A percentile compares a stretch with the other conserved stretches of the same genome.
phyloP scores from a whole-genome alignment of 768 basidiomycete genomes.

The Suillus spraguei region DNA sequence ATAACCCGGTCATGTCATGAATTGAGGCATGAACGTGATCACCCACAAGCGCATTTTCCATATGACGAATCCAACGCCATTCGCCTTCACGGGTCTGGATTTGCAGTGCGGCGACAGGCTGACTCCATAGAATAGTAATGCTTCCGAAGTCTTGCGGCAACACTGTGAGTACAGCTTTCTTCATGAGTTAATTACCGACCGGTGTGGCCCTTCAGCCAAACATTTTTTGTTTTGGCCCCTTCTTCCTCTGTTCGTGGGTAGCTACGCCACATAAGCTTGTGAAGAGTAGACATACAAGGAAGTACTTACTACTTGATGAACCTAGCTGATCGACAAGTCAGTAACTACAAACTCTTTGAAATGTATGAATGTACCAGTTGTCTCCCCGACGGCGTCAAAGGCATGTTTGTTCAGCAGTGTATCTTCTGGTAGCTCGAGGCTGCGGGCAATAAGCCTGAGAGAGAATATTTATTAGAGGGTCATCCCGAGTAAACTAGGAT shows the following conservation, averaged over 20 bases:
- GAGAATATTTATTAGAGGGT: background rate
- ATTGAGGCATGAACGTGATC: background rate
- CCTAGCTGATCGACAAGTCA: slow-evolving; percentile 41
- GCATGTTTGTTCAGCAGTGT: slow-evolving; percentile 49
- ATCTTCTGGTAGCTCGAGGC: slow-evolving; percentile 57
- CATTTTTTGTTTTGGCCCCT: slow-evolving; percentile 50
- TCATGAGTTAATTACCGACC: slow-evolving; percentile 33
- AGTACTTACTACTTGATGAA: slow-evolving; percentile 65
- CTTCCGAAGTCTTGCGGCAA: slow-evolving; percentile 48
- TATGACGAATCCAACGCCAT: slow-evolving; percentile 64
- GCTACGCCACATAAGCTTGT: slow-evolving; percentile 29
- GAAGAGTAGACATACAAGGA: background rate
- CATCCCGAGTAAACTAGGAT: background rate
- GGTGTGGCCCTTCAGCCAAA: slow-evolving; percentile 66
- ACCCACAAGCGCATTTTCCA: slow-evolving; percentile 57
- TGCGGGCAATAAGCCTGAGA: slow-evolving; percentile 49
- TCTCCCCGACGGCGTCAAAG: slow-evolving; percentile 43
- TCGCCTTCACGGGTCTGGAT: slow-evolving; percentile 52
- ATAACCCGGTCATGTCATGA: background rate
- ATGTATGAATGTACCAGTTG: slow-evolving; percentile 35
- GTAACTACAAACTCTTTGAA: background rate
- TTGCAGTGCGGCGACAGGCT: slow-evolving; percentile 60
- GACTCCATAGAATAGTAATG: slow-evolving; percentile 61
- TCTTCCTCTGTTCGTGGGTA: slow-evolving; percentile 53
- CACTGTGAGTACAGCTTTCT: background rate